A percentile compares a stretch with the other conserved stretches of the same genome.
phyloP scores from a whole-genome alignment of 305 asterid species.

The Rubia occidens region DNA sequence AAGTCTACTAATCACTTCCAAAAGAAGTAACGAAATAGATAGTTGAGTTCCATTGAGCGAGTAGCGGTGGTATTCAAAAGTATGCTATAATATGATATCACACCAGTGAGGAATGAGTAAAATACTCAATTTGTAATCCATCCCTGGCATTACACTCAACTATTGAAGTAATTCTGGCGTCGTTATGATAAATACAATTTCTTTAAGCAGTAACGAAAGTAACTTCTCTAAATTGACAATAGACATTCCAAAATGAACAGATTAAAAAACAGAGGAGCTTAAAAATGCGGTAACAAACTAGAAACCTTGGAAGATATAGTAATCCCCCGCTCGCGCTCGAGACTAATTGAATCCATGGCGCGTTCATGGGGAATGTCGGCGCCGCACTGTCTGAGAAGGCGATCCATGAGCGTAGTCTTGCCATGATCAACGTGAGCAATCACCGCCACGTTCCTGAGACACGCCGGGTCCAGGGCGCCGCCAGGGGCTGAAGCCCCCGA shows the following conservation, averaged over 20 bases:
- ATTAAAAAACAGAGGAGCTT: not conserved
- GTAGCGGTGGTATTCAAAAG: too few relatives aligned
- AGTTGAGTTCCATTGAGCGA: not conserved
- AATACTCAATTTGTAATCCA: not conserved
- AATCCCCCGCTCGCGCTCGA: slow-evolving; percentile 96
- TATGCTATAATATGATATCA: too few relatives aligned
- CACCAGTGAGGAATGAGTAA: too few relatives aligned
- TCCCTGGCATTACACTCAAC: not conserved
- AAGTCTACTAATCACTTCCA: not conserved
- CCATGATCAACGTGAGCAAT: slow-evolving; percentile 99
- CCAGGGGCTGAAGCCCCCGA: slow-evolving; percentile 24
- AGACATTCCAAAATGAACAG: not conserved
- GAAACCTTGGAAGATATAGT: slow-evolving; percentile 92
- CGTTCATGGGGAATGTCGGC: slow-evolving; percentile 96
- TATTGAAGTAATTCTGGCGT: too few relatives aligned
- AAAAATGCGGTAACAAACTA: not conserved
- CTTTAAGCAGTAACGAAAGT: not conserved
- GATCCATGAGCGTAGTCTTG: slow-evolving; percentile 95
- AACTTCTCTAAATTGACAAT: not conserved
- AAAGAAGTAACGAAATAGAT: not conserved
- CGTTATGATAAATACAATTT: not conserved
- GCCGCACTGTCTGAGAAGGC: slow-evolving; percentile 96
- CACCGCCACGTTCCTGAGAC: slow-evolving; percentile 84
- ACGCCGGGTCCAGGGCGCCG: slow-evolving; percentile 48
- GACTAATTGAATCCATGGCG: slow-evolving; percentile 82